Percentiles rank a stretch among this genome's conserved stretches.
Evolutionary conservation across 2,329 filamentous ascomycete genomes (phyloP).

Genomic region (Fusarium sp.): DNA sequence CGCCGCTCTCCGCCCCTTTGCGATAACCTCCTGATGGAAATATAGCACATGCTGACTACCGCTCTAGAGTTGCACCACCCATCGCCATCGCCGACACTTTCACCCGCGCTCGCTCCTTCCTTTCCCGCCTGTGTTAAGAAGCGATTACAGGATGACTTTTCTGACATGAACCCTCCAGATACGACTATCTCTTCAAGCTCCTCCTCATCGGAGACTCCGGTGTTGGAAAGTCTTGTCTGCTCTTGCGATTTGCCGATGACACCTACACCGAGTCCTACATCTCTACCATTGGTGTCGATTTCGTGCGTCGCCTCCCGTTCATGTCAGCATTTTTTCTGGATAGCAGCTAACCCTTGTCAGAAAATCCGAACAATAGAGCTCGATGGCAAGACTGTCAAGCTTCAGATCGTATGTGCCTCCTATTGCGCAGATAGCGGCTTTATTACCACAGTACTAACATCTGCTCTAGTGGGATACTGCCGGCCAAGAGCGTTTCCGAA

Average conservation of each 20-base stretch:
- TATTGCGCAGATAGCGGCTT: neutral
- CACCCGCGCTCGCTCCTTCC: neutral
- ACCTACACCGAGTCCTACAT: conserved; percentile 99
- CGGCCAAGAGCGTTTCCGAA: conserved; percentile 99
- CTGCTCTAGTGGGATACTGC: conserved; percentile 91
- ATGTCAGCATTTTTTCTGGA: conserved; percentile 1
- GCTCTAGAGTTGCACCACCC: conserved; percentile 42
- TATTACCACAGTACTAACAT: conserved; percentile 22
- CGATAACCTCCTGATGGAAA: conserved; percentile 48
- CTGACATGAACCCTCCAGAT: conserved; percentile 69
- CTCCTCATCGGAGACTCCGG: conserved; percentile 99
- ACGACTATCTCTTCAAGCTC: conserved; percentile 99
- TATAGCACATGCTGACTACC: conserved; percentile 40
- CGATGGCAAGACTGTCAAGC: conserved; percentile 99
- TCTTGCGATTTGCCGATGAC: conserved; percentile 97
- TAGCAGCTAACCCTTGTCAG: conserved; percentile 58
- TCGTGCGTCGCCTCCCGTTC: conserved; percentile 71
- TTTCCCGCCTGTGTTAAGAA: conserved; percentile 7
- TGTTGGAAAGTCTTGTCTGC: conserved; percentile 99
- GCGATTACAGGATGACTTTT: conserved; percentile 28
- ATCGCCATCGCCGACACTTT: conserved; percentile 11
- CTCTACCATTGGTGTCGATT: conserved; percentile 99
- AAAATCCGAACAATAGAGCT: conserved; percentile 99
- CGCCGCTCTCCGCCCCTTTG: conserved; percentile 56
- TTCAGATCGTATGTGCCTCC: conserved; percentile 85